Conservation (phyloP, 2,329 filamentous ascomycete genomes). For the Tricladium varicosporioides region DNA sequence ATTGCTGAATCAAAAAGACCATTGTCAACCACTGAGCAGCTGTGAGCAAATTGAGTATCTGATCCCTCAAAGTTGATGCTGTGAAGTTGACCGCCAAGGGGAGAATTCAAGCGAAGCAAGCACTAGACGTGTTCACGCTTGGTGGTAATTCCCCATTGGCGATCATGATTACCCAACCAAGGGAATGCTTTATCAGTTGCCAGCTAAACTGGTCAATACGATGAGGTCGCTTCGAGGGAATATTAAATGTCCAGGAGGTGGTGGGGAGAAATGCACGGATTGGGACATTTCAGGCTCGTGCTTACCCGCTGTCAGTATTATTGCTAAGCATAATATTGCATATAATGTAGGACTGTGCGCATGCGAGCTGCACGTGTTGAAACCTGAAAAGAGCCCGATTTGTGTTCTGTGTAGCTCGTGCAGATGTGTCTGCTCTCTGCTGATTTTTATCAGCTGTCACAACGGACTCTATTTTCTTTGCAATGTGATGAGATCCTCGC, state of each 20-base stretch:
- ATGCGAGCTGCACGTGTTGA: conserved; percentile 14
- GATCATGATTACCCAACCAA: no score
- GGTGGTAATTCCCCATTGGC: no score
- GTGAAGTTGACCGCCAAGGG: no score
- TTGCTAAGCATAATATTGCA: conserved; percentile 11
- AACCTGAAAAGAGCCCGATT: conserved; percentile 13
- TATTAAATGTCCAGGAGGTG: neutral
- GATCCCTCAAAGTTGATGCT: no score
- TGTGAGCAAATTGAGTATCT: no score
- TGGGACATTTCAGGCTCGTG: conserved; percentile 9
- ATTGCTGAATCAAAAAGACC: no score
- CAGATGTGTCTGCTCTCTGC: neutral
- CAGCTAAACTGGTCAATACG: no score
- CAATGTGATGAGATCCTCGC: neutral
- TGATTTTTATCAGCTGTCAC: neutral
- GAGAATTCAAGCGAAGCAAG: no score
- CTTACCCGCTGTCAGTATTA: conserved; percentile 1
- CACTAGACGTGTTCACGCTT: no score
- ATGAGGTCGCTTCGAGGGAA: neutral
- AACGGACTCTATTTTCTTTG: neutral
- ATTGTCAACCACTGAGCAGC: no score
- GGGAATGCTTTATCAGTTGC: no score
- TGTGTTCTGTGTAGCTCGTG: neutral
- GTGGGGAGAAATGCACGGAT: conserved; percentile 8
- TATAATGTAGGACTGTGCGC: conserved; percentile 4